Evolutionary conservation across 1,284 basidiomycete species (phyloP).

Genomic region (Cryptococcus sp.): DNA sequence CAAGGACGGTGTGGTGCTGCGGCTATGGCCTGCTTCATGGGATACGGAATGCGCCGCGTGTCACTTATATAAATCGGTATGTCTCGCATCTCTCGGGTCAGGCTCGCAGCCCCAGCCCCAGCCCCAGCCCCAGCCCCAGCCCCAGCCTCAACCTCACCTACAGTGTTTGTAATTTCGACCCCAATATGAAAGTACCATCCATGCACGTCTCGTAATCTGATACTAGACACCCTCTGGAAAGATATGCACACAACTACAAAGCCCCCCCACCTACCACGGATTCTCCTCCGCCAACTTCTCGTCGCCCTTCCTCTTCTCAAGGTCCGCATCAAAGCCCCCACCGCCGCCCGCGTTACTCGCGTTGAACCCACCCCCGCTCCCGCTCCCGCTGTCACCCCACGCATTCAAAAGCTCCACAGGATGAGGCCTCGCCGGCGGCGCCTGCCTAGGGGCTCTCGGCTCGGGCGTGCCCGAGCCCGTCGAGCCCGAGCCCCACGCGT

Average conservation of each 20-base stretch:
- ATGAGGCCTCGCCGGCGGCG: slow-evolving; percentile 46
- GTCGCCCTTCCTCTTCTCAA: slow-evolving; percentile 9
- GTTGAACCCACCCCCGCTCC: neutral
- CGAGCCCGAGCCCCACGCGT: slow-evolving; percentile 31
- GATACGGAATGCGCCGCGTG: too few species aligned
- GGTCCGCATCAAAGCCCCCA: neutral
- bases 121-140: too few species aligned
- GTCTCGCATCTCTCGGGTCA: too few species aligned
- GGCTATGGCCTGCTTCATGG: too few species aligned
- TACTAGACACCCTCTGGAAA: neutral
- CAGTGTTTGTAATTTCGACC: too few species aligned
- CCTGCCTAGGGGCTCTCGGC: slow-evolving; percentile 19
- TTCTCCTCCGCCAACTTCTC: slow-evolving; percentile 23
- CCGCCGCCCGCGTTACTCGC: neutral
- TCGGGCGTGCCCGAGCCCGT: slow-evolving; percentile 3
- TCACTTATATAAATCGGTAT: too few species aligned
- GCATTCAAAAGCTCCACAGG: slow-evolving; percentile 41
- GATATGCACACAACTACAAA: neutral
- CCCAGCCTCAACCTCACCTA: too few species aligned
- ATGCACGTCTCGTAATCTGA: neutral
- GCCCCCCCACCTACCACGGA: slow-evolving; percentile 10
- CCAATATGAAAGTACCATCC: too few species aligned
- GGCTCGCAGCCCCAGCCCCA: too few species aligned
- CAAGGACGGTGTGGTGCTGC: neutral
- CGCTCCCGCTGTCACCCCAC: slow-evolving; percentile 15